Evolutionary conservation across 2,329 filamentous ascomycete species (phyloP), one percentile per base, ranked within the genome.

Genomic region (Penicillium sp.): DNA sequence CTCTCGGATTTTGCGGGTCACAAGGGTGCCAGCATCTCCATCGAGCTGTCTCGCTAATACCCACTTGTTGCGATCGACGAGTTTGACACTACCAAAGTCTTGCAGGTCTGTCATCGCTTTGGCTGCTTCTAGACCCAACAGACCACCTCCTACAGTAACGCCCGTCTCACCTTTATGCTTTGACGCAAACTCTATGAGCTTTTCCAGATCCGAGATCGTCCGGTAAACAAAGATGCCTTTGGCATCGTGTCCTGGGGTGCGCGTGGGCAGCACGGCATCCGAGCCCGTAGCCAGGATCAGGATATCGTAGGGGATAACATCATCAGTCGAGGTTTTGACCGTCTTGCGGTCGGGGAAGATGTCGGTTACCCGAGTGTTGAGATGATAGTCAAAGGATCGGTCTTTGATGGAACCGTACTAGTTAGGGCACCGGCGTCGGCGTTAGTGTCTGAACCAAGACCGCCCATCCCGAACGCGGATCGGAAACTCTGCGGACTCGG

Each of bases 91-190:
- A 12, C 77, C 75, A 62, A 85, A 94, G 45, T 82, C 79, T 58
- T 86, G 77, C 8, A 95, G 73, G 63, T 95, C 88, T 73, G 90
- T 84, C 87, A 95, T 89, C 2, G 89, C 89, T 61, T 95, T 93
- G 31, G 88, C 89, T 2, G 89, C 89, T 70, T 95, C 89, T 0
- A 96, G 78, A 0, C 89, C 89, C 0, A 95, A 75, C 22, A 96
- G 69, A 0, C 89, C 89, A 45, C 89, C 89, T 22, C 89, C 89
- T 3, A 95, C 86, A 0, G 93, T 88, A 4, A 82, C 79, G 0
- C 86, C 88, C 2, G 79, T 78, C 2, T 82, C 81, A 4, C 81
- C 87, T 58, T 82, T 85, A 47, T 81, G 79, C 10, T 75, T 72
- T 1, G 80, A 75, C 0, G 87, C 81, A 62, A 85, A 95, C 1